Evolutionary conservation across 345 rosid genomes (phyloP).

Genomic region (Salix suchowensis): DNA sequence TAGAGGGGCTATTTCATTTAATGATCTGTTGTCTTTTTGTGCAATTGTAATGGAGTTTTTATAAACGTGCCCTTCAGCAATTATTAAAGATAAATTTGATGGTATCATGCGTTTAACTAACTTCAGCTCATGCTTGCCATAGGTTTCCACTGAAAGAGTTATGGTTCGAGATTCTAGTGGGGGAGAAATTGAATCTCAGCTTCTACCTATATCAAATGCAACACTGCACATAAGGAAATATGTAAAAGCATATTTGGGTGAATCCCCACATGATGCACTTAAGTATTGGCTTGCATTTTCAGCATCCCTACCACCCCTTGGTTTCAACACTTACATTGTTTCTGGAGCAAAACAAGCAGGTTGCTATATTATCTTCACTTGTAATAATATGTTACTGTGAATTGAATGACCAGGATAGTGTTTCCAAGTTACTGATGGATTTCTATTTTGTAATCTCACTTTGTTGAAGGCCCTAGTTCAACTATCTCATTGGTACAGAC

Average conservation of each 20-base stretch:
- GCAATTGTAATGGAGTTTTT: neutral
- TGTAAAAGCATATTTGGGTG: constrained; percentile 72
- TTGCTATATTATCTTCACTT: constrained; percentile 24
- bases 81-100: neutral
- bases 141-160: constrained; percentile 60
- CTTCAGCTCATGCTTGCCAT: constrained; percentile 6
- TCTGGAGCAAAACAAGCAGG: constrained; percentile 60
- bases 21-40: neutral
- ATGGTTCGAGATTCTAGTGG: constrained; percentile 69
- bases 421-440: constrained; percentile 12
- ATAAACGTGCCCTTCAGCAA: neutral
- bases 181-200: constrained; percentile 66
- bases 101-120: neutral
- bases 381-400: constrained; percentile 1
- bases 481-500: constrained; percentile 40
- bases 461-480: constrained; percentile 40
- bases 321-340: constrained; percentile 73
- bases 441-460: constrained; percentile 6
- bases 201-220: constrained; percentile 61
- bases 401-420: neutral
- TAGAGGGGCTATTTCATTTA: neutral
- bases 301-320: constrained; percentile 86
- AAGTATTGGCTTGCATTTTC: constrained; percentile 81
- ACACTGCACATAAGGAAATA: constrained; percentile 42
- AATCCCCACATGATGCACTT: constrained; percentile 38